Conservation (phyloP, 371 early-diverging fungal genomes). For the Syncephalastrum sp. region DNA sequence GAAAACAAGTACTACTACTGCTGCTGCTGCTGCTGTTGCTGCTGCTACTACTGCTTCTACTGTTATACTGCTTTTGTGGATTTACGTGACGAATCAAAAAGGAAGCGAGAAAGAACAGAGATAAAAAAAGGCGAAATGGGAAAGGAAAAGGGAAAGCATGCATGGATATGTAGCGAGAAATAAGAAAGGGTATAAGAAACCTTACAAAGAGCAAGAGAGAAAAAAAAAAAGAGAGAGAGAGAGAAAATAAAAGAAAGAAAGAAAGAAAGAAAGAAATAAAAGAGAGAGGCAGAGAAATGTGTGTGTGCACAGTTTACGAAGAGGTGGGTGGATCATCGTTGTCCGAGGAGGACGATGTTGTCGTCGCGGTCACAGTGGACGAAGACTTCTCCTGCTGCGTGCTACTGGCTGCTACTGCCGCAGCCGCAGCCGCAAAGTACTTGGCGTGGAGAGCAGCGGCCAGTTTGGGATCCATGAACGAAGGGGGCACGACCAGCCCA, state of each 20-base stretch:
- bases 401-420: constrained; percentile 13
- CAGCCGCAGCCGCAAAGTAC: constrained; percentile 21
- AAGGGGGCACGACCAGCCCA: constrained; percentile 25
- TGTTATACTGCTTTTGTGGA: too few relatives aligned
- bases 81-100: neutral
- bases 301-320: neutral
- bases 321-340: constrained; percentile 1
- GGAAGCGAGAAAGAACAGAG: neutral
- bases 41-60: too few relatives aligned
- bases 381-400: constrained; percentile 9
- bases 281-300: neutral
- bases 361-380: constrained; percentile 3
- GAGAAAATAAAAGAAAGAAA: neutral
- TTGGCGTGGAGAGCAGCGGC: constrained; percentile 42
- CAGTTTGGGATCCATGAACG: constrained; percentile 31
- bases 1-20: too few relatives aligned
- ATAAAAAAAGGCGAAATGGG: constrained; percentile 1
- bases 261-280: constrained; percentile 4
- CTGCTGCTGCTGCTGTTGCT: too few relatives aligned
- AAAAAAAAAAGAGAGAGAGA: neutral
- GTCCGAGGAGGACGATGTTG: constrained; percentile 1
- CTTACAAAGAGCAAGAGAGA: neutral
- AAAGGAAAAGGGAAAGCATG: neutral
- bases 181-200: neutral
- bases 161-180: neutral